Evolutionary conservation across 2,329 filamentous ascomycete genomes (phyloP).

Genomic region (Monosporascus sp.): DNA sequence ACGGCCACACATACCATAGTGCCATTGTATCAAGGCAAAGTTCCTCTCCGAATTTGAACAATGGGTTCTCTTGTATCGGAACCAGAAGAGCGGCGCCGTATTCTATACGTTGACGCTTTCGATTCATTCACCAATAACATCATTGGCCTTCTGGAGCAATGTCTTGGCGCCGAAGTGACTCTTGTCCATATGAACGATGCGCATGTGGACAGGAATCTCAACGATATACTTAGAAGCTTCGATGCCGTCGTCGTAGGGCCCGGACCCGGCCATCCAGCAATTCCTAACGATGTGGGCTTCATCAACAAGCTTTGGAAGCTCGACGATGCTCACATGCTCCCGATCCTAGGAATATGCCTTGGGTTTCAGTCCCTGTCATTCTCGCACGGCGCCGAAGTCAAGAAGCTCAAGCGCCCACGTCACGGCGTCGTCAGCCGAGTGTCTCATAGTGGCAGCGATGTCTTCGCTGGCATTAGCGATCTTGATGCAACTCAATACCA

Average conservation of each 20-base stretch:
- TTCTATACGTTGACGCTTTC: constrained; percentile 62
- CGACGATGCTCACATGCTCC: constrained; percentile 40
- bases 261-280: constrained; percentile 56
- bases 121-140: constrained; percentile 69
- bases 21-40: not conserved
- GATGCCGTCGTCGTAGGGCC: constrained; percentile 60
- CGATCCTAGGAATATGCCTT: constrained; percentile 59
- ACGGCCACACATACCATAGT: not conserved
- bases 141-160: constrained; percentile 49
- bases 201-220: constrained; percentile 32
- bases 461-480: constrained; percentile 42
- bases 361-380: constrained; percentile 64
- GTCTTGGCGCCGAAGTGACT: constrained; percentile 44
- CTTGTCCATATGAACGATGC: constrained; percentile 47
- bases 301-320: constrained; percentile 53
- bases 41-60: not conserved
- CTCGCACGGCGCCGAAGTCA: constrained; percentile 51
- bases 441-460: constrained; percentile 41
- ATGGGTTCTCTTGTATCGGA: not conserved
- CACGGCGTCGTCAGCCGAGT: constrained; percentile 61
- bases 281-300: constrained; percentile 53
- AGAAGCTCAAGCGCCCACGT: constrained; percentile 46
- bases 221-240: constrained; percentile 40
- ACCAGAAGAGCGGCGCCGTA: constrained; percentile 14
- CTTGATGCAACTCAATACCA: constrained; percentile 34